Evolutionary conservation across 805 yeast species (phyloP).

Genomic region (Saccharomycopsis sp.): DNA sequence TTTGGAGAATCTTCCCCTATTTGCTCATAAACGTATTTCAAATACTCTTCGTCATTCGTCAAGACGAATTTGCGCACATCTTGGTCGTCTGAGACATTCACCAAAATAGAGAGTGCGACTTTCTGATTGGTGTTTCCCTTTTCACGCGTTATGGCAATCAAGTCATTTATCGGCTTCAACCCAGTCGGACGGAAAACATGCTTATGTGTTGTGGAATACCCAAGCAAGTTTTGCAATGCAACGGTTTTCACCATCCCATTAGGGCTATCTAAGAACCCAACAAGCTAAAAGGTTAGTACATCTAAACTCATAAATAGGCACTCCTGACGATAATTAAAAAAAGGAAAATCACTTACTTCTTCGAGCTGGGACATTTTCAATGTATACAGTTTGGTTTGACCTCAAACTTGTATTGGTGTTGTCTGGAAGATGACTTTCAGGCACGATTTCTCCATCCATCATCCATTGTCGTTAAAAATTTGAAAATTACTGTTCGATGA

Average conservation of each 20-base stretch:
- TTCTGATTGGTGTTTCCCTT: slow-evolving; percentile 28
- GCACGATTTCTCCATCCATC: too few species aligned
- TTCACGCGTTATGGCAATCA: slow-evolving; percentile 13
- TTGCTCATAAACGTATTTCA: slow-evolving; percentile 38
- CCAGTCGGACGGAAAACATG: slow-evolving; percentile 17
- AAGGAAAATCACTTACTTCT: slow-evolving; percentile 9
- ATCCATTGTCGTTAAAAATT: too few species aligned
- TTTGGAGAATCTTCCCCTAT: slow-evolving; percentile 50
- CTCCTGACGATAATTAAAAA: background rate
- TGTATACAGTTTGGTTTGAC: too few species aligned
- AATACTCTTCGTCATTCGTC: slow-evolving; percentile 48
- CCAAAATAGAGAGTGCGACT: slow-evolving; percentile 56
- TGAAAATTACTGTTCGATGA: too few species aligned
- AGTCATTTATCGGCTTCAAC: slow-evolving; percentile 18
- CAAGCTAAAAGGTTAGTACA: slow-evolving; percentile 17
- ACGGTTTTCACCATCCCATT: slow-evolving; percentile 19
- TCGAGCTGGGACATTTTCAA: slow-evolving; percentile 6
- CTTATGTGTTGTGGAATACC: slow-evolving; percentile 19
- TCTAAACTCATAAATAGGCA: background rate
- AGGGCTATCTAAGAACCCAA: slow-evolving; percentile 21
- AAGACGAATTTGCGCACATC: slow-evolving; percentile 57
- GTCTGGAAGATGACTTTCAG: too few species aligned
- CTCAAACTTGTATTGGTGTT: too few species aligned
- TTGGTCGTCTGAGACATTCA: slow-evolving; percentile 69
- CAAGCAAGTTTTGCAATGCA: slow-evolving; percentile 20